Conservation (phyloP, 192 early-diverging fungal species). For the Backusella circina region DNA sequence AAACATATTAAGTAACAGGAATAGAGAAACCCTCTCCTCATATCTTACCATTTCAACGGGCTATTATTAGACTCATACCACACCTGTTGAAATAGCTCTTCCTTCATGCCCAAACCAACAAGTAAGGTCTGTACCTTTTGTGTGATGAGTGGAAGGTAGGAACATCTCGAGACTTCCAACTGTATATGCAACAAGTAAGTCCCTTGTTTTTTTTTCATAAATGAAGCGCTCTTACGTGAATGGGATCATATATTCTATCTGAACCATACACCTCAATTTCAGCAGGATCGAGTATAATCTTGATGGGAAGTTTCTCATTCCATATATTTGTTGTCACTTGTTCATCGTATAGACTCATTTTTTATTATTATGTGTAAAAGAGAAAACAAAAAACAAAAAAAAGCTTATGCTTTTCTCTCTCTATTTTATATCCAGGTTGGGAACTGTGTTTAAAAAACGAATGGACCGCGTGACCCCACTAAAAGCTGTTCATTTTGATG, state of each 20-base stretch:
- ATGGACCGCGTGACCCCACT: no score
- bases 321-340: conserved; percentile 29
- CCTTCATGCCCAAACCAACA: conserved; percentile 36
- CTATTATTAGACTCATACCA: conserved; percentile 73
- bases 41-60: conserved; percentile 77
- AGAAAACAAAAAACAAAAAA: not conserved
- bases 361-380: not conserved
- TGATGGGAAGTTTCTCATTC: conserved; percentile 31
- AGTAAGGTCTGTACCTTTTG: conserved; percentile 47
- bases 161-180: conserved; percentile 54
- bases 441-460: no score
- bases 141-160: conserved; percentile 59
- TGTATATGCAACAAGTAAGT: not conserved
- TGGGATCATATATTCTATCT: conserved; percentile 17
- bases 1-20: conserved; percentile 1
- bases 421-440: no score
- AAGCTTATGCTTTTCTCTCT: not conserved
- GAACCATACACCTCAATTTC: conserved; percentile 21
- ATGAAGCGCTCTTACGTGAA: conserved; percentile 28
- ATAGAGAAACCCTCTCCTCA: not conserved
- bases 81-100: conserved; percentile 50
- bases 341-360: conserved; percentile 17
- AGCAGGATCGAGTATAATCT: conserved; percentile 10
- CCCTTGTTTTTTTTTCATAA: not conserved
- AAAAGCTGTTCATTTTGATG: no score